Percentiles rank a stretch among this genome's conserved stretches.
These are phyloP conservation scores for Candida maris DNA, from an alignment of 805 yeast genomes.

Conservation along the genomic window DNA sequence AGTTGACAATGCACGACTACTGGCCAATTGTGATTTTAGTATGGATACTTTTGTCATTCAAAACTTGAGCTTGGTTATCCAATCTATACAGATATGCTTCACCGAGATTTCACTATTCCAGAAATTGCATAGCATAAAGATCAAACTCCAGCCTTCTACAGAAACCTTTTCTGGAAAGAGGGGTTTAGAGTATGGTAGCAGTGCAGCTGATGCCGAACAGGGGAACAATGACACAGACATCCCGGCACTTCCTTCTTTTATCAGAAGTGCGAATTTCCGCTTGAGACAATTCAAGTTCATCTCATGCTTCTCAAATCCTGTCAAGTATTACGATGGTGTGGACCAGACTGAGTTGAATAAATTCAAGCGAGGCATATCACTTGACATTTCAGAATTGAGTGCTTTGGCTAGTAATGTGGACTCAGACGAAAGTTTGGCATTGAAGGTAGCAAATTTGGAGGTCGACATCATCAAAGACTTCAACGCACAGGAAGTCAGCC, in stretches of 20 bases:
- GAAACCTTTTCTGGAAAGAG: too few species aligned
- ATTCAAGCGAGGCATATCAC: constrained; percentile 26
- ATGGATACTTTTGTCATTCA: constrained; percentile 7
- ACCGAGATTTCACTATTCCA: constrained; percentile 14
- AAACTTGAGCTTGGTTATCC: constrained; percentile 4
- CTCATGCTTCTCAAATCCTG: constrained; percentile 29
- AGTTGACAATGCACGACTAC: constrained; percentile 16
- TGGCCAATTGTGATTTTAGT: constrained; percentile 9
- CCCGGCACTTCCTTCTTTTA: constrained; percentile 9
- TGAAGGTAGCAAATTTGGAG: constrained; percentile 8
- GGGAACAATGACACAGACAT: not conserved
- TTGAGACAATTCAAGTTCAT: constrained; percentile 18
- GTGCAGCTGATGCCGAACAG: not conserved
- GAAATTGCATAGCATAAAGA: not conserved
- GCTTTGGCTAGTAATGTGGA: constrained; percentile 4
- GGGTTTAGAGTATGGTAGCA: too few species aligned
- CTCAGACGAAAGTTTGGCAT: constrained; percentile 5
- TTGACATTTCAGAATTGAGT: constrained; percentile 6
- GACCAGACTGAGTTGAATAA: constrained; percentile 29
- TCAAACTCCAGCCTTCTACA: not conserved
- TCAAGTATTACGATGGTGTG: constrained; percentile 25
- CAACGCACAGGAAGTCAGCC: constrained; percentile 9
- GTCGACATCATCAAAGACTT: constrained; percentile 22
- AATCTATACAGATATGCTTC: constrained; percentile 13
- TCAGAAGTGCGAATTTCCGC: constrained; percentile 8